These are phyloP conservation scores for Alternaria atra DNA, from an alignment of 2,329 filamentous ascomycete genomes.

Conservation along the genomic window DNA sequence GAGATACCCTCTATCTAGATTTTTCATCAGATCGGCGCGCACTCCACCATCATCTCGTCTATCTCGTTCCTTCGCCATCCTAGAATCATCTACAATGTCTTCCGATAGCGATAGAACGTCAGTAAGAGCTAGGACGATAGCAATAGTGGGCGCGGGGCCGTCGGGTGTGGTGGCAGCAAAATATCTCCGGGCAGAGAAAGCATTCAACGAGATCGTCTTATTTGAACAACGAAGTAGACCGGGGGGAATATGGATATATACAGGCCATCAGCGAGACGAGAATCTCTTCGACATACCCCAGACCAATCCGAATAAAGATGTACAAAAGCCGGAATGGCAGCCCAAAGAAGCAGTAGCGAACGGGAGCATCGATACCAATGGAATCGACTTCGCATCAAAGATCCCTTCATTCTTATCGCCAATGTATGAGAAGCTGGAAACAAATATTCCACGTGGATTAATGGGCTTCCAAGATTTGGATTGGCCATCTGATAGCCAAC, in stretches of 20 bases:
- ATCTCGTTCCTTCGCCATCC: background rate
- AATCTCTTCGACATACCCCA: constrained; percentile 69
- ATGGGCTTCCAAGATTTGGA: constrained; percentile 81
- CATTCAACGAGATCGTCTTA: constrained; percentile 74
- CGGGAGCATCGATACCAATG: background rate
- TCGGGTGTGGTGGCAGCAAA: constrained; percentile 81
- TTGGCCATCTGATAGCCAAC: constrained; percentile 70
- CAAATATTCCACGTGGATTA: constrained; percentile 82
- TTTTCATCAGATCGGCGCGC: background rate
- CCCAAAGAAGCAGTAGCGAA: background rate
- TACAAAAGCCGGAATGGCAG: constrained; percentile 69
- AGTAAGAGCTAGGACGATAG: constrained; percentile 66
- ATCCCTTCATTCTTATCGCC: constrained; percentile 78
- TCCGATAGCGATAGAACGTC: constrained; percentile 21
- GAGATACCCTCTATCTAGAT: constrained; percentile 2
- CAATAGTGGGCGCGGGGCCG: constrained; percentile 84
- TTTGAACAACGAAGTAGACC: constrained; percentile 82
- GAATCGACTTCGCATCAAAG: constrained; percentile 16
- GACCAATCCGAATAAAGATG: constrained; percentile 66
- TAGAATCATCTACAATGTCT: constrained; percentile 7
- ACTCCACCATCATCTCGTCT: background rate
- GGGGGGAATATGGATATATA: constrained; percentile 90
- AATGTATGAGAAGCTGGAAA: constrained; percentile 82
- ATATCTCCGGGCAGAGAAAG: constrained; percentile 75
- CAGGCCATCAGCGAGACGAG: constrained; percentile 58